Evolutionary conservation across 1,139 yeast species (phyloP), one percentile per base, ranked within the genome.

Genomic region (Candida sp.): DNA sequence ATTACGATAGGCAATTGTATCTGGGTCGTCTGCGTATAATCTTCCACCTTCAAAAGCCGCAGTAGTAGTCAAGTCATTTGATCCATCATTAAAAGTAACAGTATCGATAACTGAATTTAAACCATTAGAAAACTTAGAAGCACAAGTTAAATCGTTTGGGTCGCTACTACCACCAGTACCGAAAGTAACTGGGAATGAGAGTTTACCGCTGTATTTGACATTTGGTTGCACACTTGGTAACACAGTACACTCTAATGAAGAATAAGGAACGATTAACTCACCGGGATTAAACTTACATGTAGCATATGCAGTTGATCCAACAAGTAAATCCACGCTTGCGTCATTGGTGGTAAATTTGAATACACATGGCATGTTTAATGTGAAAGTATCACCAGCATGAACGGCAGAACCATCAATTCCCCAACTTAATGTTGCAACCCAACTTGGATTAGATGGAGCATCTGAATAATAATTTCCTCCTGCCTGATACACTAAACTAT

Each of bases 331-430:
- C 4, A 64, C 40, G 3, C 53, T 33, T 5, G 46, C 5, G 15
- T 52, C 33, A 5, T 51, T 23, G 4, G 63, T 39, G 5, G 68
- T 60, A 41, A 64, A 63, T 43, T 62, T 63, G 46, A 55, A 66
- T 3, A 62, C 70, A 52, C 66, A 57, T 4, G 69, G 69, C 50
- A 67, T 47, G 19, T 43, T 43, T 40, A 67, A 59, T 1, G 60
- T 51, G 50, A 67, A 66, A 5, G 70, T 64, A 45, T 67, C 72
- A 12, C 70, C 69, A 0, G 67, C 45, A 2, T 43, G 32, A 3
- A 57, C 54, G 1, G 49, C 43, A 5, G 54, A 23, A n/a, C 61
- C 61, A 9, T 45, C 40, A 6, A 67, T 49, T 1, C 40, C 32
- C 71, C 71, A 67, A 3, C 46, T 43, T n/a, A 66, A 42, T 0